Conservation (phyloP, 2,329 filamentous ascomycete genomes). For the Emmonsiellopsis sp. region DNA sequence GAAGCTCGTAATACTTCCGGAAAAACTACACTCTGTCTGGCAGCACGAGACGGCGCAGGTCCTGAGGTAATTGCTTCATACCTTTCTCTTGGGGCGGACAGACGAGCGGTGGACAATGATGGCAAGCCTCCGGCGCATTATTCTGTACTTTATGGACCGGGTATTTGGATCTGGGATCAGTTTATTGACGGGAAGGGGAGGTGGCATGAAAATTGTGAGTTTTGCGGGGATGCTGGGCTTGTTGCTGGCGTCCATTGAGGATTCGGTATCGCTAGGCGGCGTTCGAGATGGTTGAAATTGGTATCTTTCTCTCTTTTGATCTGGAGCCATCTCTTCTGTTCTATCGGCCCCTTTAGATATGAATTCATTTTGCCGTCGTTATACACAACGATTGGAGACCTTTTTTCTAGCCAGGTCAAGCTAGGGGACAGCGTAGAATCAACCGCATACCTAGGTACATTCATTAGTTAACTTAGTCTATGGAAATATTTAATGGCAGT, state of each 20-base stretch:
- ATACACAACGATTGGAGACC: too few species aligned
- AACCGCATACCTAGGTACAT: too few species aligned
- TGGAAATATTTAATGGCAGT: too few species aligned
- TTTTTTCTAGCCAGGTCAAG: too few species aligned
- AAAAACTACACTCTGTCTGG: not conserved
- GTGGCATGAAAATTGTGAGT: not conserved
- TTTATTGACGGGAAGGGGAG: not conserved
- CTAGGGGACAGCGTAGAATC: too few species aligned
- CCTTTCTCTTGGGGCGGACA: not conserved
- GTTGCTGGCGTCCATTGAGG: not conserved
- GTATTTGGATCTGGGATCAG: not conserved
- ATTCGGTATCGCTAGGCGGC: too few species aligned
- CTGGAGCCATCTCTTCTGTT: too few species aligned
- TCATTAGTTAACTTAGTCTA: too few species aligned
- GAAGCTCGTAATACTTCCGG: not conserved
- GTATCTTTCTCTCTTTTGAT: too few species aligned
- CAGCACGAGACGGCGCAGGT: not conserved
- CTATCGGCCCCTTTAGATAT: too few species aligned
- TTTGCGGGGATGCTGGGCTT: not conserved
- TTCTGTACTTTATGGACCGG: not conserved
- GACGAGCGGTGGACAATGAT: not conserved
- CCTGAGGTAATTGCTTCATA: not conserved
- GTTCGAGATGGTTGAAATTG: too few species aligned
- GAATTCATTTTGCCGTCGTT: too few species aligned
- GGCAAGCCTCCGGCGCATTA: not conserved